Conservation (phyloP, 345 rosid species). For the Sapria himalayana region DNA sequence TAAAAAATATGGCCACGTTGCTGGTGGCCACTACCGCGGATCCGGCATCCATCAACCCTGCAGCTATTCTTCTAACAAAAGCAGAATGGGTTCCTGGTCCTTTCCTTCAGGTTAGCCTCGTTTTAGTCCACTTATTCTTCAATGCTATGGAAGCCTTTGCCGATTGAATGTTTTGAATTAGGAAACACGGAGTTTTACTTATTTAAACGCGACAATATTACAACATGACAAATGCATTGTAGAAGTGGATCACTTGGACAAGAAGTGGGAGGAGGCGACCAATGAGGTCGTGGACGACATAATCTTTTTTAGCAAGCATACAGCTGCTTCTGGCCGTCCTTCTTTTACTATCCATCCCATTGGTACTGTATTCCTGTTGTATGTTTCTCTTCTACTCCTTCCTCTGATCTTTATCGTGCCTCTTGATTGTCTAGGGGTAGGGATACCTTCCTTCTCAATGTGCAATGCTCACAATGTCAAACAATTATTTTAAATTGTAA, state of each 20-base stretch:
- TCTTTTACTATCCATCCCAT: conserved; percentile 81
- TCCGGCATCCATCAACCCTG: conserved; percentile 87
- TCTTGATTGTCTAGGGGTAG: no score
- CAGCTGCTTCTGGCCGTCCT: conserved; percentile 81
- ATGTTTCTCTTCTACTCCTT: background rate
- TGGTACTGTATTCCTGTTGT: conserved; percentile 18
- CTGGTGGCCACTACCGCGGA: conserved; percentile 60
- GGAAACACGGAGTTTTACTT: conserved; percentile 37
- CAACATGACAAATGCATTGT: conserved; percentile 47
- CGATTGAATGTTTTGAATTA: conserved; percentile 7
- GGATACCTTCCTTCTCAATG: no score
- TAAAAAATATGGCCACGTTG: conserved; percentile 44
- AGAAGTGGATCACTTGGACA: conserved; percentile 58
- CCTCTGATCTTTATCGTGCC: no score
- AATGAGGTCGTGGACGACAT: conserved; percentile 67
- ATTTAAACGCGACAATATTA: conserved; percentile 37
- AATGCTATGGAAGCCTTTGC: background rate
- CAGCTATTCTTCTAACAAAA: conserved; percentile 44
- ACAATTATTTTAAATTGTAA: no score
- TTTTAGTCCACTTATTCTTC: background rate
- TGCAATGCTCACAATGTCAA: no score
- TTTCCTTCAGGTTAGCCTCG: conserved; percentile 20
- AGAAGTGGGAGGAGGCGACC: conserved; percentile 66
- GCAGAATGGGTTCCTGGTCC: conserved; percentile 45
- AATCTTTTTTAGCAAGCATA: conserved; percentile 78